Evolutionary conservation across 768 basidiomycete species (phyloP), one percentile per base, ranked within the genome.

Genomic region (Agaricus blazei): DNA sequence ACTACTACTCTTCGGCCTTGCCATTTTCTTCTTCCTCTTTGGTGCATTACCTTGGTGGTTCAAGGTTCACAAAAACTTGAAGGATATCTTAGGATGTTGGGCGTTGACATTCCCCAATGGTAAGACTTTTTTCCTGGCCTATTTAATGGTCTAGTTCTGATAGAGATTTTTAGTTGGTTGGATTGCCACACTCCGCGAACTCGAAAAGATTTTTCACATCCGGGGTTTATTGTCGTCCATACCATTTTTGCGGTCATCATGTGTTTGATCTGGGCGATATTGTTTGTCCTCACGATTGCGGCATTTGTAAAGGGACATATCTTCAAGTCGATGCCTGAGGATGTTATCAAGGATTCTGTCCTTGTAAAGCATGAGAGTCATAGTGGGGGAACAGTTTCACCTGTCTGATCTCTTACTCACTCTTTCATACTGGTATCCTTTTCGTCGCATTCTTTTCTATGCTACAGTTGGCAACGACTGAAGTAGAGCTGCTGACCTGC

Each of bases 71-170:
- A 77, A 75, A 62, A 62, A 72, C 47, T 67, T 78, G 45, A 62
- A 66, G 54, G 75, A 79, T 52, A 79, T 78, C 51, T 70, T 79
- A 23, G 75, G 76, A 57, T 77, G 77, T 60, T 76, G 76, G 76
- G 76, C 75, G 3, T 58, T 78, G 50, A 77, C 75, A 0, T 78
- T 78, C 62, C 75, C 75, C 4, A 77, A 76, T 57, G 71, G 72
- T 73, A 58, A 24, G 65, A 54, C 4, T 19, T 37, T 48, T 31
- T 45, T 34, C 56, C 9, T 9, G 7, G 11, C 5, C 37, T 50
- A 6, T 34, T 12, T 37, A 3, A 15, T 47, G 24, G 1, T 45
- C 31, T 9, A 29, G 11, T 44, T 34, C 41, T 44, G 14, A 44
- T 44, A 9, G 14, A 4, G 45, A 15, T n/a, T 43, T 43, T 24